phyloP scores from a whole-genome alignment of 768 basidiomycete genomes.

The Tricholoma flavovirens region DNA sequence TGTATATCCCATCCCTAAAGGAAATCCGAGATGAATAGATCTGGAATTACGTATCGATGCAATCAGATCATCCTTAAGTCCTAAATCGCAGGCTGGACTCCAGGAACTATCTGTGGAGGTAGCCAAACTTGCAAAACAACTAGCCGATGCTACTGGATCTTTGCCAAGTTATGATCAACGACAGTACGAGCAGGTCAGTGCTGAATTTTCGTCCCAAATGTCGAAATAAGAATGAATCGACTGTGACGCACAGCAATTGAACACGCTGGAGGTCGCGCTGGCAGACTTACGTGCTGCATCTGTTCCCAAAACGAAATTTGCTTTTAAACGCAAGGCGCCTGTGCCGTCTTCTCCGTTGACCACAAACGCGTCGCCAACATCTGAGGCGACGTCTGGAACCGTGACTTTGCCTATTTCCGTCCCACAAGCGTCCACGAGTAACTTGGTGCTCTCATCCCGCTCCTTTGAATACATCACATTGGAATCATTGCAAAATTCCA shows the following conservation, averaged over 20 bases:
- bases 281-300: slow-evolving; percentile 43
- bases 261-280: slow-evolving; percentile 49
- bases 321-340: slow-evolving; percentile 46
- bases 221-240: slow-evolving; percentile 9
- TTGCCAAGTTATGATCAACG: slow-evolving; percentile 72
- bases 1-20: slow-evolving; percentile 12
- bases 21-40: slow-evolving; percentile 29
- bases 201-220: background rate
- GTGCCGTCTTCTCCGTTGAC: slow-evolving; percentile 9
- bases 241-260: slow-evolving; percentile 56
- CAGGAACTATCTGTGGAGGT: slow-evolving; percentile 44
- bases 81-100: slow-evolving; percentile 30
- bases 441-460: slow-evolving; percentile 38
- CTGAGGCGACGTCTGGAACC: background rate
- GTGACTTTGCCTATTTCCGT: background rate
- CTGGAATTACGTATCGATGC: slow-evolving; percentile 41
- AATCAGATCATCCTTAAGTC: slow-evolving; percentile 25
- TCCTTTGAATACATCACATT: slow-evolving; percentile 43
- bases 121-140: slow-evolving; percentile 53
- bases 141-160: slow-evolving; percentile 58
- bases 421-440: slow-evolving; percentile 18
- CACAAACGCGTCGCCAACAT: background rate
- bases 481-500: slow-evolving; percentile 31
- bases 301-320: slow-evolving; percentile 54
- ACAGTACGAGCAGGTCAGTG: slow-evolving; percentile 59